Percentiles rank a stretch among this genome's conserved stretches.
Evolutionary conservation across 2,329 filamentous ascomycete genomes (phyloP).

Genomic region (Talaromyces sp.): DNA sequence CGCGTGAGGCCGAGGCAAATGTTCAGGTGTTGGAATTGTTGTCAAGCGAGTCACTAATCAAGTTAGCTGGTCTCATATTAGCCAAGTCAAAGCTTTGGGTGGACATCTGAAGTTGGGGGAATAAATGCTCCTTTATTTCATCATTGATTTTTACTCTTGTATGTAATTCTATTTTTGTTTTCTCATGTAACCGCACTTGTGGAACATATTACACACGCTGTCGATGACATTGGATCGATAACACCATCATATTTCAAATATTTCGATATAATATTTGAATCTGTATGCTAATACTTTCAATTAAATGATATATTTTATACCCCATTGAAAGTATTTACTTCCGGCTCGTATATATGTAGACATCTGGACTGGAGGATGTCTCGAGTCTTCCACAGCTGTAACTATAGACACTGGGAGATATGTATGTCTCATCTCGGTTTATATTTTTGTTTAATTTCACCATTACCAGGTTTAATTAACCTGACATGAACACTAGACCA

Average conservation of each 20-base stretch:
- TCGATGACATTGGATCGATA: neutral
- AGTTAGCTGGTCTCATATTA: constrained; percentile 3
- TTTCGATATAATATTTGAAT: no score
- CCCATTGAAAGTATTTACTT: no score
- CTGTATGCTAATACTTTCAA: no score
- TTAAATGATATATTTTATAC: no score
- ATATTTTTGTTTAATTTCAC: no score
- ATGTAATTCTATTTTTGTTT: neutral
- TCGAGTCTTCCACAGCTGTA: no score
- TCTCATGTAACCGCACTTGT: neutral
- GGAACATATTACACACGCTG: neutral
- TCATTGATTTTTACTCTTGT: neutral
- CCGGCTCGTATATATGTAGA: no score
- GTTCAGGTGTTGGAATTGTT: constrained; percentile 37
- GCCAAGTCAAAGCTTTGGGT: constrained; percentile 5
- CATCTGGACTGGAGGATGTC: no score
- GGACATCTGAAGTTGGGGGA: neutral
- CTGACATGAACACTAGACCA: no score
- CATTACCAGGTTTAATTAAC: no score
- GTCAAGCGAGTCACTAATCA: constrained; percentile 6
- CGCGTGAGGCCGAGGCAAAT: constrained; percentile 40
- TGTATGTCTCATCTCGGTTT: no score
- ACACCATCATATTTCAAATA: neutral
- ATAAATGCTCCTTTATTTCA: neutral
- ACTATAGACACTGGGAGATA: no score